phyloP scores from a whole-genome alignment of 805 yeast genomes.

The Candida sithepensis region DNA sequence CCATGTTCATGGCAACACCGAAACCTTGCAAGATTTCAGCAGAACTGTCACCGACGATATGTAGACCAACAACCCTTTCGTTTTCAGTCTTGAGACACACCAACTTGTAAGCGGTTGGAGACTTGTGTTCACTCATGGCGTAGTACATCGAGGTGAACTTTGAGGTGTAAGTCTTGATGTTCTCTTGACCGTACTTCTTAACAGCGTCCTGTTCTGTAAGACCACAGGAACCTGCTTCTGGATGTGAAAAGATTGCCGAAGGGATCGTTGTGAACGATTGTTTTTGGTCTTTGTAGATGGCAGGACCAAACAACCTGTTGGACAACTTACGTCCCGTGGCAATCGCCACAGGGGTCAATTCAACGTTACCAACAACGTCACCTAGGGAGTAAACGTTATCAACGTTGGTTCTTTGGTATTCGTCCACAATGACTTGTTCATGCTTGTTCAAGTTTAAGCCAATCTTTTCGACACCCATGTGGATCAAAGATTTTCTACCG shows the following conservation, averaged over 20 bases:
- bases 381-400: slow-evolving; percentile 80
- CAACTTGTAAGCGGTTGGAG: slow-evolving; percentile 84
- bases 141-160: slow-evolving; percentile 90
- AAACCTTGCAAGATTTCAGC: slow-evolving; percentile 97
- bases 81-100: slow-evolving; percentile 66
- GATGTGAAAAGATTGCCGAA: slow-evolving; percentile 96
- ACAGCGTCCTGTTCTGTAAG: slow-evolving; percentile 75
- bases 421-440: slow-evolving; percentile 75
- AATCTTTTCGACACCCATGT: slow-evolving; percentile 71
- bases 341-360: slow-evolving; percentile 97
- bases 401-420: slow-evolving; percentile 78
- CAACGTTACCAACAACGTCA: slow-evolving; percentile 89
- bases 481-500: slow-evolving; percentile 78
- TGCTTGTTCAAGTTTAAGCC: slow-evolving; percentile 61
- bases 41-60: slow-evolving; percentile 85
- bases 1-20: slow-evolving; percentile 98
- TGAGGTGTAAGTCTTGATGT: slow-evolving; percentile 78
- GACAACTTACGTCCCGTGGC: slow-evolving; percentile 96
- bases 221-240: slow-evolving; percentile 95
- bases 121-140: slow-evolving; percentile 77
- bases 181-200: slow-evolving; percentile 71
- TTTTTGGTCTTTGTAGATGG: slow-evolving; percentile 63
- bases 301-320: slow-evolving; percentile 87
- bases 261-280: slow-evolving; percentile 87
- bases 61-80: slow-evolving; percentile 94